These are phyloP conservation scores for Pichia thaimueangensis DNA, from an alignment of 805 yeast genomes.

Conservation along the genomic window DNA sequence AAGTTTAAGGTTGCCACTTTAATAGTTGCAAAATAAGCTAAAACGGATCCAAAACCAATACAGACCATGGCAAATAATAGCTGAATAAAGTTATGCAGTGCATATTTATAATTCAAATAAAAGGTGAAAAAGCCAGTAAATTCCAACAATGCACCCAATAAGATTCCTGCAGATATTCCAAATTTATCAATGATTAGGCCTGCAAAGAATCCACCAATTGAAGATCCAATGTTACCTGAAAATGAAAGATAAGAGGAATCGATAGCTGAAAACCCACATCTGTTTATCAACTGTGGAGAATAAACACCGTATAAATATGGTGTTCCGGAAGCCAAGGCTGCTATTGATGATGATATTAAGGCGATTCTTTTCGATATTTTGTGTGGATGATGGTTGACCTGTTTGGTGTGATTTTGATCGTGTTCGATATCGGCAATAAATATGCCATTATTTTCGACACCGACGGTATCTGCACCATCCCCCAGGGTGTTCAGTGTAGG, in stretches of 20 bases:
- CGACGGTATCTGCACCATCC: neutral
- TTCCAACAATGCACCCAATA: slow-evolving; percentile 49
- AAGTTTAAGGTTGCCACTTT: slow-evolving; percentile 58
- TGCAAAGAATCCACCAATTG: slow-evolving; percentile 64
- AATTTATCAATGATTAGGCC: slow-evolving; percentile 59
- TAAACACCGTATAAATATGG: slow-evolving; percentile 71
- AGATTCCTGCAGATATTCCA: slow-evolving; percentile 50
- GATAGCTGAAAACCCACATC: slow-evolving; percentile 50
- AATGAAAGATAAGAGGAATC: slow-evolving; percentile 62
- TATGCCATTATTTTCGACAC: neutral
- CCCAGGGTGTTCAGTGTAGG: too few species aligned
- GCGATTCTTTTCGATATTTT: slow-evolving; percentile 12
- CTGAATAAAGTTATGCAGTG: slow-evolving; percentile 33
- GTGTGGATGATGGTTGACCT: neutral
- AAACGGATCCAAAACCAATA: slow-evolving; percentile 61
- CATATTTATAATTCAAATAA: slow-evolving; percentile 38
- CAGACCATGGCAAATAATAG: slow-evolving; percentile 44
- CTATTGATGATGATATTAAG: slow-evolving; percentile 30
- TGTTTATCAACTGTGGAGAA: slow-evolving; percentile 60
- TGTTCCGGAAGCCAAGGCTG: slow-evolving; percentile 66
- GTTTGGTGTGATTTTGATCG: neutral
- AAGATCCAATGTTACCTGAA: slow-evolving; percentile 56
- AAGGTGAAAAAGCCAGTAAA: slow-evolving; percentile 50
- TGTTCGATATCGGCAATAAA: too few species aligned
- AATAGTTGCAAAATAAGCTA: slow-evolving; percentile 53